Base-by-base conservation (phyloP, 345 rosid species). In the Nephelium lappaceum region DNA sequence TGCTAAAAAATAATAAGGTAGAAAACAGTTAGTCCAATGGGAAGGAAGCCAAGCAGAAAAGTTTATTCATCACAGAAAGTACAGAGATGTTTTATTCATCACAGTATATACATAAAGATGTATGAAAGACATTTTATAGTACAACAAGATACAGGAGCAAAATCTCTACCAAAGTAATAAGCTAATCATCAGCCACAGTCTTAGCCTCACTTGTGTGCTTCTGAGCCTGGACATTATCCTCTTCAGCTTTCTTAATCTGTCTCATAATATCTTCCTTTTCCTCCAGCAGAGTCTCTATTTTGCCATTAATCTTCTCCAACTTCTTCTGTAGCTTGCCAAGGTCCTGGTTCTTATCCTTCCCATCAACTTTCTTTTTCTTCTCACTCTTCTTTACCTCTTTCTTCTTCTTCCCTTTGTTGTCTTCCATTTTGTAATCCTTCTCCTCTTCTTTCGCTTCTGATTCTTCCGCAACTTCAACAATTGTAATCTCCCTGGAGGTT, bases 231-330 rank as follows among this genome's bases (percentile, higher is more conserved):
- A 16, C 79, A 31, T 49, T 8, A 42, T 24, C 68, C 78, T 47
- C 70, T 86, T 84, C 94, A 58, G 89, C 87, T 74, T 85, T 93
- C 84, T 86, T 82, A 79, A 92, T 88, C 83, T 89, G 91, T 82
- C 85, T 85, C 90, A 81, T 25, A 41, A 91, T 85, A 16, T 83
- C 89, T 0, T 74, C 80, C 67, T 92, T 90, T 42, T 85, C 23
- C 85, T 87, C 89, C 72, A 84, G 55, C 47, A 91, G 81, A 36
- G 87, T 81, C 76, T 84, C 85, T 41, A 93, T 84, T 85, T 88
- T 86, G 66, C 38, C 89, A 81, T 93, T 83, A 8, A 92, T 81
- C 77, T 87, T 89, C 84, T 90, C 91, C 63, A 92, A 42, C 85
- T 90, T 87, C 78, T 47, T 62, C 69, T 88, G 88, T 64, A 91